A percentile compares a stretch with the other conserved stretches of the same genome.
Conservation (phyloP, 306 rosid genomes). For the Trifolium fragiferum region DNA sequence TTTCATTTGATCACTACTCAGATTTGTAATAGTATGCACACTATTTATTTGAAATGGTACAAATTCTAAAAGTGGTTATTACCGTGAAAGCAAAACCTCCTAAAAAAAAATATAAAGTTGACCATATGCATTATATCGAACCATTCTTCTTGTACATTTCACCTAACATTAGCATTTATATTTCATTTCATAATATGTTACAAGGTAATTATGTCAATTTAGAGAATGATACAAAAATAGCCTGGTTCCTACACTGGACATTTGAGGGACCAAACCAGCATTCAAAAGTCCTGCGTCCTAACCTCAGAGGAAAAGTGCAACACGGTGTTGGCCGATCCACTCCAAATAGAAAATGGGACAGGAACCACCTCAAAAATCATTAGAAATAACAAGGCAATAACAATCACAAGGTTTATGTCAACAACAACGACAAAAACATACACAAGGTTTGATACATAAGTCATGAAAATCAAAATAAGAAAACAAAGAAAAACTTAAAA, state of each 20-base stretch:
- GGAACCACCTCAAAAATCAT: conserved; percentile 46
- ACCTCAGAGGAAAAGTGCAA: conserved; percentile 33
- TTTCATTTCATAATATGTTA: conserved; percentile 31
- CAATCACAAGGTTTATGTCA: conserved; percentile 13
- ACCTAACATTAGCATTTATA: background rate
- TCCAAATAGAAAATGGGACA: conserved; percentile 28
- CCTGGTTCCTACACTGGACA: conserved; percentile 17
- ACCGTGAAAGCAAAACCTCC: background rate
- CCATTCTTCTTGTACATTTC: conserved; percentile 6
- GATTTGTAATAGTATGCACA: background rate
- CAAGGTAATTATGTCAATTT: conserved; percentile 35
- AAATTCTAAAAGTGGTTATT: background rate
- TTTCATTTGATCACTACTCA: background rate
- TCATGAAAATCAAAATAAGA: conserved; percentile 28
- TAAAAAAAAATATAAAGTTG: conserved; percentile 12
- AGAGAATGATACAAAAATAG: conserved; percentile 29
- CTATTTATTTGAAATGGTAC: background rate
- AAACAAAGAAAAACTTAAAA: background rate
- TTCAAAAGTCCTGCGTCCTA: conserved; percentile 7
- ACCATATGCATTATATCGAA: conserved; percentile 5
- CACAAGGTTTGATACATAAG: conserved; percentile 27
- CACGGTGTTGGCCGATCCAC: conserved; percentile 30
- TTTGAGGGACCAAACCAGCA: conserved; percentile 34
- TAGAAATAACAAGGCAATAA: conserved; percentile 39
- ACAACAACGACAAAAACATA: conserved; percentile 12